Conservation (phyloP, 306 rosid species). For the cucumber (Cucumis sativus) region Cucumber_9930_V3 NC_026655.2:16345501-16346000, state of each 20-base stretch:
- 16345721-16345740: not conserved
- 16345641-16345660: not conserved
- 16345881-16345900: slow-evolving; percentile 78
- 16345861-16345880: slow-evolving; percentile 90
- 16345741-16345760: not conserved
- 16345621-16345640: not conserved
- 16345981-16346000: not conserved
- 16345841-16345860: slow-evolving; percentile 84
- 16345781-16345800: slow-evolving; percentile 94
- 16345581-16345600: slow-evolving; percentile 64
- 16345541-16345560: slow-evolving; percentile 72
- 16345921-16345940: slow-evolving; percentile 70
- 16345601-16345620: too few relatives aligned
- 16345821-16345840: slow-evolving; percentile 64
- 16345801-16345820: slow-evolving; percentile 75
- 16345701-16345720: not conserved
- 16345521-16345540: slow-evolving; percentile 28
- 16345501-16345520: slow-evolving; percentile 35
- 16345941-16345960: slow-evolving; percentile 91
- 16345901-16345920: slow-evolving; percentile 83
- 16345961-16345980: slow-evolving; percentile 16
- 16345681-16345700: not conserved
- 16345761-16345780: slow-evolving; percentile 91
- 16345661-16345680: not conserved
- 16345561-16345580: slow-evolving; percentile 67